Evolutionary conservation across 768 basidiomycete species (phyloP).

Genomic region (Boletus coccyginus): DNA sequence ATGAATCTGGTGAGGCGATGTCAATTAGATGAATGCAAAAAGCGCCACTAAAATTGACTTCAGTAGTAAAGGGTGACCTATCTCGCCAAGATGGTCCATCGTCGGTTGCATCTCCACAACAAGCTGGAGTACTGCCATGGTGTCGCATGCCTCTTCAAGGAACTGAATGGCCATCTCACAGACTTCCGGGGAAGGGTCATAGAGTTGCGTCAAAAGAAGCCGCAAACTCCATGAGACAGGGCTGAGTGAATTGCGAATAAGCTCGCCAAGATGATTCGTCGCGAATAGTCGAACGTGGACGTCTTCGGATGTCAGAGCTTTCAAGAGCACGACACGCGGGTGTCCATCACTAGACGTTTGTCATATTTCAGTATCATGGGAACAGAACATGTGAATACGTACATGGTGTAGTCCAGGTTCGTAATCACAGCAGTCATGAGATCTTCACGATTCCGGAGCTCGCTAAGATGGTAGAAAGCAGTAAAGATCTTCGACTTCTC

Average conservation of each 20-base stretch:
- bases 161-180: slow-evolving; percentile 87
- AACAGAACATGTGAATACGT: slow-evolving; percentile 26
- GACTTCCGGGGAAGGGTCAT: slow-evolving; percentile 89
- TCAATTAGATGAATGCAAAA: background rate
- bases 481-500: slow-evolving; percentile 94
- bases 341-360: slow-evolving; percentile 78
- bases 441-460: slow-evolving; percentile 88
- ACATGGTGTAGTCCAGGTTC: slow-evolving; percentile 90
- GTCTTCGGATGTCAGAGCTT: slow-evolving; percentile 92
- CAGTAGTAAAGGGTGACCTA: slow-evolving; percentile 83
- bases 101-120: slow-evolving; percentile 95
- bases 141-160: slow-evolving; percentile 87
- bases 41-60: slow-evolving; percentile 51
- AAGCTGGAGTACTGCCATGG: slow-evolving; percentile 76
- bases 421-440: slow-evolving; percentile 89
- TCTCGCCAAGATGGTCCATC: slow-evolving; percentile 91
- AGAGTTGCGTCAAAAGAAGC: slow-evolving; percentile 91
- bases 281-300: slow-evolving; percentile 87
- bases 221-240: slow-evolving; percentile 87
- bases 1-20: slow-evolving; percentile 63
- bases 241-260: slow-evolving; percentile 62
- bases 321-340: slow-evolving; percentile 87
- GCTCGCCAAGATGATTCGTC: slow-evolving; percentile 79
- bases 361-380: background rate
- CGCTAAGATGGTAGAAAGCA: slow-evolving; percentile 92